These are phyloP conservation scores for Osmozyma mogii DNA, from an alignment of 805 yeast species.

Conservation along the genomic window DNA sequence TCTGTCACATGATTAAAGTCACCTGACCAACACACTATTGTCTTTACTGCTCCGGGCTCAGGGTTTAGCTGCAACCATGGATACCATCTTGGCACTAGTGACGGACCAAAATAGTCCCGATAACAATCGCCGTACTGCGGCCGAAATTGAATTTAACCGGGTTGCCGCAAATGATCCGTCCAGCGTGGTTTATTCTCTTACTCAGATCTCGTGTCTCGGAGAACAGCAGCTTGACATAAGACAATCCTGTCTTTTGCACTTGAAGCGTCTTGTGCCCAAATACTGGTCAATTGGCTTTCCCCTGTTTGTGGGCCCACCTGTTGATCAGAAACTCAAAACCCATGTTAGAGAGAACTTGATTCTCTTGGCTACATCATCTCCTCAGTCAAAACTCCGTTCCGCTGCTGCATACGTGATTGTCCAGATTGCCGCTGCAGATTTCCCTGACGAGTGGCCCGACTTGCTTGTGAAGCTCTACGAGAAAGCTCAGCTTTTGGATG, in stretches of 20 bases:
- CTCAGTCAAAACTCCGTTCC: slow-evolving; percentile 53
- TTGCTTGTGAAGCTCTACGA: slow-evolving; percentile 44
- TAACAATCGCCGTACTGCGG: slow-evolving; percentile 40
- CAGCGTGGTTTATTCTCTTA: slow-evolving; percentile 32
- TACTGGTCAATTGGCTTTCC: slow-evolving; percentile 83
- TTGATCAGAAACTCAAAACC: slow-evolving; percentile 45
- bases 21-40: no score
- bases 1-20: no score
- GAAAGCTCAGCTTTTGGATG: slow-evolving; percentile 23
- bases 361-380: slow-evolving; percentile 31
- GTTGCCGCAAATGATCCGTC: slow-evolving; percentile 44
- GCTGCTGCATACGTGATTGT: slow-evolving; percentile 69
- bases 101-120: slow-evolving; percentile 35
- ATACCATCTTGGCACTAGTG: no score
- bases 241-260: slow-evolving; percentile 59
- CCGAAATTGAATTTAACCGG: slow-evolving; percentile 44
- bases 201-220: slow-evolving; percentile 30
- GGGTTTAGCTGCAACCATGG: no score
- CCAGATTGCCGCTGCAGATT: slow-evolving; percentile 82
- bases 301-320: slow-evolving; percentile 61
- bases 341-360: slow-evolving; percentile 45
- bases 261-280: slow-evolving; percentile 60
- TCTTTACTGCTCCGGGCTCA: no score
- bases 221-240: slow-evolving; percentile 29
- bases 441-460: slow-evolving; percentile 94